Conservation (phyloP, 495 filamentous ascomycete species). For the Rusavskia elegans region DNA sequence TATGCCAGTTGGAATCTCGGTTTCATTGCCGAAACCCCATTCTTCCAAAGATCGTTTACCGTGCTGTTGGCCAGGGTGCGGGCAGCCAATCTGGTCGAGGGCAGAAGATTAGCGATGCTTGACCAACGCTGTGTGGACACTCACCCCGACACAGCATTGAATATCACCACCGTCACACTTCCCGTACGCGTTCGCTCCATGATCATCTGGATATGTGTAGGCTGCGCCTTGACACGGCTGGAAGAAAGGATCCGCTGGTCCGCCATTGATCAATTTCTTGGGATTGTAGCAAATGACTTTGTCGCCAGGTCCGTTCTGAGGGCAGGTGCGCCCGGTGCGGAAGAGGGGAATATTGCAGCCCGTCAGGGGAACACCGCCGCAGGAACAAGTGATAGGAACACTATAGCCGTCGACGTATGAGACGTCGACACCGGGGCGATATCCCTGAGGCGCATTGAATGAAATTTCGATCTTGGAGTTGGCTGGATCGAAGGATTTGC, state of each 20-base stretch:
- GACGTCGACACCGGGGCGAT: conserved; percentile 7
- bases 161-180: conserved; percentile 9
- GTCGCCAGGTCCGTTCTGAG: conserved; percentile 5
- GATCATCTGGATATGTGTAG: conserved; percentile 16
- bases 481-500: conserved; percentile 3
- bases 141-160: conserved; percentile 11
- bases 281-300: conserved; percentile 9
- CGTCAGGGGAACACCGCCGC: conserved; percentile 8
- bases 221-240: conserved; percentile 12
- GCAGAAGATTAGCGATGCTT: background rate
- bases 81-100: background rate
- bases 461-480: conserved; percentile 10
- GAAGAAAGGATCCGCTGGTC: conserved; percentile 11
- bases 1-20: too few species aligned
- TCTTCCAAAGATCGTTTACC: background rate
- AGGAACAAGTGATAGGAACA: conserved; percentile 13
- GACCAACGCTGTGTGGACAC: background rate
- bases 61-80: background rate
- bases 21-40: too few species aligned
- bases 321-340: conserved; percentile 6
- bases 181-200: conserved; percentile 10
- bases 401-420: conserved; percentile 14
- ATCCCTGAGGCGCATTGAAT: background rate
- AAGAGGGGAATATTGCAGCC: conserved; percentile 15
- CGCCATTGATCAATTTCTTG: background rate